Evolutionary conservation across 2,329 filamentous ascomycete species (phyloP), one percentile per base, ranked within the genome.

Genomic region (Phialophora macrospora): DNA sequence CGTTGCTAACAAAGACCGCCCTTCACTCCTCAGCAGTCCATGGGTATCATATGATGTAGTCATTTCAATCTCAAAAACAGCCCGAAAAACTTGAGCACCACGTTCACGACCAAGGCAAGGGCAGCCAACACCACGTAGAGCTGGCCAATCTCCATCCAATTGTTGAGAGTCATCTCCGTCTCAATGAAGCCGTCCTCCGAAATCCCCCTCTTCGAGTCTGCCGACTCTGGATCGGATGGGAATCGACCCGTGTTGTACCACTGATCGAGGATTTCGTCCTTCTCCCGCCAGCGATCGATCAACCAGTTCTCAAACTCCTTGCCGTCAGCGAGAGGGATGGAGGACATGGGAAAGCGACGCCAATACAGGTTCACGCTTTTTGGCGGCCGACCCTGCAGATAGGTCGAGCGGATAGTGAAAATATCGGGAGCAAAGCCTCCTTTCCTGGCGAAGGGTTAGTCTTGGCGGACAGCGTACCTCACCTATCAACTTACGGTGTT

Each of bases 361-460:
- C 94, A 99, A 79, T 96, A 90, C 82, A 98, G 93, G 78, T 97
- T 98, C 73, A 98, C 93, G 1, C 93, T 97, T 76, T 93, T 97
- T 1, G 94, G 95, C 0, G 93, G 90, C 0, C 91, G 87, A 12
- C 95, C 93, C 76, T 95, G 87, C 68, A 97, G 89, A 75, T 95
- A 97, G 3, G 92, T 96, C 56, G 93, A 93, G 2, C 87, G 86
- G 3, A 99, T 83, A 0, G 91, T 93, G 77, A 96, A 98, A 73
- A 91, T 90, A 56, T 96, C 88, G 75, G 98, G 93, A n/a, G 94
- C 93, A 71, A 89, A 97, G 72, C 90, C 85, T 46, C 89, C 91
- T 65, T 89, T 90, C 26, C 89, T 92, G 73, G 51, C 22, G 46
- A 28, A 66, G 17, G 20, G 70, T 76, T 46, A 62, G 46, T 32